phyloP scores from a whole-genome alignment of 495 filamentous ascomycete species.

The Xylaria flabelliformis region DNA sequence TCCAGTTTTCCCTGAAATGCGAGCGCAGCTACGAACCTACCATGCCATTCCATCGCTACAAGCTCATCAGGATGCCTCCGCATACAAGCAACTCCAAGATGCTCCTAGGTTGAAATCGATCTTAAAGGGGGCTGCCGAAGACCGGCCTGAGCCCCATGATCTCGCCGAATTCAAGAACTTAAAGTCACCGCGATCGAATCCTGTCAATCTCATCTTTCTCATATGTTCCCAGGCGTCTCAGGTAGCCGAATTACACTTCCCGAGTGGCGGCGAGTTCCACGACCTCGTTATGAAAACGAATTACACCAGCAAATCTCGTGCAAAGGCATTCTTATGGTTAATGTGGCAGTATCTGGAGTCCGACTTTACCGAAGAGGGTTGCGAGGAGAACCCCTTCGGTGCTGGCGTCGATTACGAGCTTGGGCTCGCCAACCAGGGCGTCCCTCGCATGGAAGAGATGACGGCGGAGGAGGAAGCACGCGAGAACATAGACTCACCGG shows the following conservation, averaged over 20 bases:
- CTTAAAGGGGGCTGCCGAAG: conserved; percentile 94
- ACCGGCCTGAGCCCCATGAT: conserved; percentile 83
- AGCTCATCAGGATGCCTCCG: conserved; percentile 90
- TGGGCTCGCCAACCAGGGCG: conserved; percentile 73
- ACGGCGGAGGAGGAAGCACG: conserved; percentile 74
- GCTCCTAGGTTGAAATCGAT: conserved; percentile 96
- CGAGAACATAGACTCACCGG: conserved; percentile 90
- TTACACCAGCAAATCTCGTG: conserved; percentile 81
- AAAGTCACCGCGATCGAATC: conserved; percentile 84
- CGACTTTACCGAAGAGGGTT: conserved; percentile 83
- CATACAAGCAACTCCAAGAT: conserved; percentile 98
- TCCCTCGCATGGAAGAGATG: conserved; percentile 79
- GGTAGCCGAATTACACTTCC: conserved; percentile 92
- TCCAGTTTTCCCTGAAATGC: conserved; percentile 98
- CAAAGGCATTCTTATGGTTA: conserved; percentile 91
- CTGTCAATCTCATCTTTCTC: conserved; percentile 95
- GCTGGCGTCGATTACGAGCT: conserved; percentile 68
- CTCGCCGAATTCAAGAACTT: conserved; percentile 78
- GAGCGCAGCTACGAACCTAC: conserved; percentile 95
- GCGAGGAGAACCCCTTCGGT: conserved; percentile 88
- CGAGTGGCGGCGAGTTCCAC: conserved; percentile 85
- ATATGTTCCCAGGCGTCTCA: conserved; percentile 89
- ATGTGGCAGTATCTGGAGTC: conserved; percentile 99
- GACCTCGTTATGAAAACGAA: conserved; percentile 92
- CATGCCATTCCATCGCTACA: conserved; percentile 97